phyloP scores from a whole-genome alignment of 2,329 filamentous ascomycete genomes.

The Clonostachys sp. region DNA sequence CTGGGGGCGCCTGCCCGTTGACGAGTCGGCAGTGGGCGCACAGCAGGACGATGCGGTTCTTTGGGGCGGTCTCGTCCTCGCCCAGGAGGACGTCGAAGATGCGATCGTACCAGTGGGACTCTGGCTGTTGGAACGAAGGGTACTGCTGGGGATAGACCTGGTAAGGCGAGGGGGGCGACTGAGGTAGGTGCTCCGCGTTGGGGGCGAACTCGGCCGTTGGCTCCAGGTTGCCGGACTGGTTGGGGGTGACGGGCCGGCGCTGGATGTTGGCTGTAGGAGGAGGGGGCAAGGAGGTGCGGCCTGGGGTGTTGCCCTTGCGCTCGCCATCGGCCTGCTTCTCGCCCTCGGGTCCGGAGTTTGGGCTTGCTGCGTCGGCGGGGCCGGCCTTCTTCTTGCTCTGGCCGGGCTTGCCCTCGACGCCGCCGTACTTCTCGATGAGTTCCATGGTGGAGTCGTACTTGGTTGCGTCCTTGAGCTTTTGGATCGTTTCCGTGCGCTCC shows the following conservation, averaged over 20 bases:
- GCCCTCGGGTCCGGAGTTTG: slow-evolving; percentile 5
- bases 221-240: slow-evolving; percentile 23
- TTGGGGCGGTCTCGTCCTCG: slow-evolving; percentile 88
- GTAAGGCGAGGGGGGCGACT: slow-evolving; percentile 8
- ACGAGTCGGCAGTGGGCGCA: slow-evolving; percentile 80
- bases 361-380: background rate
- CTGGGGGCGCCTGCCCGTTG: slow-evolving; percentile 92
- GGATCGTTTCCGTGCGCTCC: slow-evolving; percentile 82
- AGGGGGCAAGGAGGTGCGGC: slow-evolving; percentile 46
- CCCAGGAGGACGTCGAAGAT: slow-evolving; percentile 88
- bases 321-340: slow-evolving; percentile 5
- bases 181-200: slow-evolving; percentile 45
- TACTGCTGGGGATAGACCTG: slow-evolving; percentile 8
- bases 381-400: slow-evolving; percentile 19
- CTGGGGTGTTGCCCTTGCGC: slow-evolving; percentile 13
- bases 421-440: slow-evolving; percentile 90
- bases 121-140: slow-evolving; percentile 8
- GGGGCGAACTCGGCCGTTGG: slow-evolving; percentile 65
- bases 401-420: slow-evolving; percentile 45
- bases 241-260: slow-evolving; percentile 24
- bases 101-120: slow-evolving; percentile 86
- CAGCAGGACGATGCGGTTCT: slow-evolving; percentile 85
- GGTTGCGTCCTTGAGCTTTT: slow-evolving; percentile 90
- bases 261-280: slow-evolving; percentile 61
- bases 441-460: slow-evolving; percentile 95